phyloP scores from a whole-genome alignment of 768 basidiomycete genomes.

The Russula ochroleuca region DNA sequence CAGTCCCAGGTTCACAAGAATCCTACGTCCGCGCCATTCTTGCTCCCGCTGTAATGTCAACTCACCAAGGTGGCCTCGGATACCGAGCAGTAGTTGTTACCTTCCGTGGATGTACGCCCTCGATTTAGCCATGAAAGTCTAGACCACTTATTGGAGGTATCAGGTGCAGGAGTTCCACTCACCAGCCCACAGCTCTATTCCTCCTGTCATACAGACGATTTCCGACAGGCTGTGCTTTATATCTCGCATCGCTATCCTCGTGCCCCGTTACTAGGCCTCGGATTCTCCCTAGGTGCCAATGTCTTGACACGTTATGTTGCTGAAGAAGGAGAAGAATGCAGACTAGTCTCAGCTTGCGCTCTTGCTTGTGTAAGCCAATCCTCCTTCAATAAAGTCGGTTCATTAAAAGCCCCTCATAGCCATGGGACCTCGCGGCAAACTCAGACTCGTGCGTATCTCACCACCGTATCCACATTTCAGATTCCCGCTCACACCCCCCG shows the following conservation, averaged over 20 bases:
- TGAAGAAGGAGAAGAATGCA: conserved; percentile 65
- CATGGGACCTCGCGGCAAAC: conserved; percentile 47
- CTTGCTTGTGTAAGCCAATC: conserved; percentile 63
- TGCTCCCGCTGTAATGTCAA: conserved; percentile 62
- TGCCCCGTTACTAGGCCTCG: conserved; percentile 80
- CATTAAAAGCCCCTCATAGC: conserved; percentile 33
- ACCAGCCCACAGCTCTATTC: conserved; percentile 62
- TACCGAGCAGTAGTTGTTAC: conserved; percentile 90
- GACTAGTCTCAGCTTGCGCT: conserved; percentile 61
- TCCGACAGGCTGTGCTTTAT: conserved; percentile 75
- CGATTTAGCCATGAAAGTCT: conserved; percentile 9
- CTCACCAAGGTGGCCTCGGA: conserved; percentile 79
- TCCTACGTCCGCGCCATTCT: conserved; percentile 83
- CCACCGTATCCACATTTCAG: neutral
- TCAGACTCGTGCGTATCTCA: conserved; percentile 31
- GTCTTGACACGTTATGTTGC: conserved; percentile 87
- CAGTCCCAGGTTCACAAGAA: conserved; percentile 71
- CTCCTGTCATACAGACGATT: conserved; percentile 86
- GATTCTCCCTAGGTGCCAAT: conserved; percentile 93
- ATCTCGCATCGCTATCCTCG: conserved; percentile 67
- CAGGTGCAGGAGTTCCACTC: conserved; percentile 19
- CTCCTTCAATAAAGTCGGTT: conserved; percentile 11
- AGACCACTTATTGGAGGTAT: neutral
- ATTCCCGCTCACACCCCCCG: conserved; percentile 7
- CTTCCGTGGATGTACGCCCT: conserved; percentile 77